These are phyloP conservation scores for Candida smagusa DNA, from an alignment of 1,139 yeast species.

Conservation along the genomic window DNA sequence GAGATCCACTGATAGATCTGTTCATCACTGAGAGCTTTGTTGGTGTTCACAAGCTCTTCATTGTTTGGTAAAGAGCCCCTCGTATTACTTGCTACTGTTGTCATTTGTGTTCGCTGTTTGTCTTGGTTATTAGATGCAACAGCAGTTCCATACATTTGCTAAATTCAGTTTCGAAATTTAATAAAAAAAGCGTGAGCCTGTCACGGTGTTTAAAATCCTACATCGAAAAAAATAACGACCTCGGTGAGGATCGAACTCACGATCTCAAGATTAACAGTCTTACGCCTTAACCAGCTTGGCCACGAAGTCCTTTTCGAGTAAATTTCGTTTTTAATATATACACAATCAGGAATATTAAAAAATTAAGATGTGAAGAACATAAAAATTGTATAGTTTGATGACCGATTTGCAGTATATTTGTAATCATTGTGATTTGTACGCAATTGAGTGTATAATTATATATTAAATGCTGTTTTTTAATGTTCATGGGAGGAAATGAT, in stretches of 20 bases:
- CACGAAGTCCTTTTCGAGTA: constrained; percentile 38
- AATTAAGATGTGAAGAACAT: too few relatives aligned
- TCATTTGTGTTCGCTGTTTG: constrained; percentile 1
- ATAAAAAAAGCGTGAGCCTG: not conserved
- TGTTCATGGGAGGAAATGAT: too few relatives aligned
- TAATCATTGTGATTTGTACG: too few relatives aligned
- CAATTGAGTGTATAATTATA: too few relatives aligned
- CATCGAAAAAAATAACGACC: constrained; percentile 24
- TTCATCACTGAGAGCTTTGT: constrained; percentile 73
- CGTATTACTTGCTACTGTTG: not conserved
- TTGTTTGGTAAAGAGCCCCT: not conserved
- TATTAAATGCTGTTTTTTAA: too few relatives aligned
- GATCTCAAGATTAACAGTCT: constrained; percentile 50
- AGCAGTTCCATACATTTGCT: constrained; percentile 6
- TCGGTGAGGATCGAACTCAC: constrained; percentile 47
- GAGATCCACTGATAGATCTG: constrained; percentile 88
- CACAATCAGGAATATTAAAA: too few relatives aligned
- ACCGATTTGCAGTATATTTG: too few relatives aligned
- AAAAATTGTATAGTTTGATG: too few relatives aligned
- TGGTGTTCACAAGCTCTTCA: constrained; percentile 7
- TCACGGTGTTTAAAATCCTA: not conserved
- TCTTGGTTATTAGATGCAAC: constrained; percentile 3
- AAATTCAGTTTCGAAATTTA: not conserved
- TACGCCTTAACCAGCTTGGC: constrained; percentile 56
- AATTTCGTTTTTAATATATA: too few relatives aligned